Percentiles rank a stretch among this genome's conserved stretches.
These are phyloP conservation scores for Ligustrum vulgare DNA, from an alignment of 257 asterid species.

Conservation along the genomic window DNA sequence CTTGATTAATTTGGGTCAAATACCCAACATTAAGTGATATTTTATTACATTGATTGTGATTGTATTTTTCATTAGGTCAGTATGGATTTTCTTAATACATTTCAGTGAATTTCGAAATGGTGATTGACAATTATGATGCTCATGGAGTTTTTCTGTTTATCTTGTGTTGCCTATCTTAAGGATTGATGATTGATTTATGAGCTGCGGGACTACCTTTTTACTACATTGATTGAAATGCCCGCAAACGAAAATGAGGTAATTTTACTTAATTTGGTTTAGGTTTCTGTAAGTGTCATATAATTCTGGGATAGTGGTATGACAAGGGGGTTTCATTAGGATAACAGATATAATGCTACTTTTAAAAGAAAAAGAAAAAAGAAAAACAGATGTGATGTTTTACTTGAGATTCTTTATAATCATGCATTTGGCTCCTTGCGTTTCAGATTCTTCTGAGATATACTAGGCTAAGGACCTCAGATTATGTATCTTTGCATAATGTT, in stretches of 20 bases:
- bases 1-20: too few relatives aligned
- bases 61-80: background rate
- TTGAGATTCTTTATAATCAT: background rate
- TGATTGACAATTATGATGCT: constrained; percentile 17
- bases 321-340: background rate
- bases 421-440: background rate
- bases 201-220: constrained; percentile 30
- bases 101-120: too few relatives aligned
- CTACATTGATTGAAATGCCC: constrained; percentile 33
- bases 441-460: background rate
- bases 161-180: constrained; percentile 22
- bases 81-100: background rate
- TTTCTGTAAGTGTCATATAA: constrained; percentile 1
- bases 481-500: background rate
- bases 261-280: constrained; percentile 10
- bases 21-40: constrained; percentile 1
- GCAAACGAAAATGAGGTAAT: constrained; percentile 35
- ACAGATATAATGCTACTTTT: background rate
- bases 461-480: background rate
- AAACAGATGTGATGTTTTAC: background rate
- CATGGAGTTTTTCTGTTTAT: background rate
- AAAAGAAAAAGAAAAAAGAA: too few relatives aligned
- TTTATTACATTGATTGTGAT: constrained; percentile 28
- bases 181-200: constrained; percentile 33
- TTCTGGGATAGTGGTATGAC: background rate